Evolutionary conservation across 164 flowering plant species (phyloP).

Genomic region (Kalanchoe fedtschenkoi): DNA sequence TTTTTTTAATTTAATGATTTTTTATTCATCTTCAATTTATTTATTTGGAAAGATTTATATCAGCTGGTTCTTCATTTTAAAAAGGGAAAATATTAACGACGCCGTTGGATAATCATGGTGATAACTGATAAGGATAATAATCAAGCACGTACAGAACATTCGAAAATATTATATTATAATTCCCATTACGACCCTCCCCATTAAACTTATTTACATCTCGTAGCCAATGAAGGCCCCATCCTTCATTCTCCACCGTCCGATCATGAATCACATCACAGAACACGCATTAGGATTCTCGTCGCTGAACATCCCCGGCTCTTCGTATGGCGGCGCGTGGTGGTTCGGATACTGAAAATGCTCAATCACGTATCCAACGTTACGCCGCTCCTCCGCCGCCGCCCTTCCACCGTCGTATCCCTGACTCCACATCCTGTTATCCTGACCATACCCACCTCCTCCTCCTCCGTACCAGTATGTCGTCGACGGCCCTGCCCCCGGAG

Average conservation of each 20-base stretch:
- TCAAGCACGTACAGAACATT: too few relatives aligned
- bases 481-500: constrained; percentile 1
- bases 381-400: background rate
- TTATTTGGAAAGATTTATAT: too few relatives aligned
- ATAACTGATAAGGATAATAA: too few relatives aligned
- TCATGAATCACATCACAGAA: constrained; percentile 27
- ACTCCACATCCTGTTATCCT: background rate
- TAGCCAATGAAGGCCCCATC: background rate
- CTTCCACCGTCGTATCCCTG: constrained; percentile 5
- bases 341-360: constrained; percentile 9
- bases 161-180: too few relatives aligned
- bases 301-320: constrained; percentile 36
- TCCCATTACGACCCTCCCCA: too few relatives aligned
- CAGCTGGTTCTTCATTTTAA: too few relatives aligned
- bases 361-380: constrained; percentile 9
- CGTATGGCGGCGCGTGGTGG: background rate
- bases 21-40: too few relatives aligned
- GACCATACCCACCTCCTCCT: constrained; percentile 12
- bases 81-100: too few relatives aligned
- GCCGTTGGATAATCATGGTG: too few relatives aligned
- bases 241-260: background rate
- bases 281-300: constrained; percentile 47
- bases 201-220: background rate
- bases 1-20: too few relatives aligned
- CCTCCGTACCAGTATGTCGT: constrained; percentile 16